Conservation (phyloP, 306 rosid genomes). For the Abrus precatorius region DNA sequence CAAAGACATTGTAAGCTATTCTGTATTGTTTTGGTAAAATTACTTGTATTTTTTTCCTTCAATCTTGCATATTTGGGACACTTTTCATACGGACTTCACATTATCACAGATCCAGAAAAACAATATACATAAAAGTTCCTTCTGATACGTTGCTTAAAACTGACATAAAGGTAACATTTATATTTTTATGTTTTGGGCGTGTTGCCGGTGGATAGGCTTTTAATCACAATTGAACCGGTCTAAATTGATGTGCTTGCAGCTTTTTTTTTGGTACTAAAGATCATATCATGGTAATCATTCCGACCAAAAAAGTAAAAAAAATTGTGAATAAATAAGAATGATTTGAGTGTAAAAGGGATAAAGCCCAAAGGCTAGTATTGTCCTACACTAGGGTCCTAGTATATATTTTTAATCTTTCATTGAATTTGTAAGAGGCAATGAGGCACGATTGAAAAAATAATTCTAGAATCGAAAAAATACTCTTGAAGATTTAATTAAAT, state of each 20-base stretch:
- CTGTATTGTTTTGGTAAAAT: slow-evolving; percentile 49
- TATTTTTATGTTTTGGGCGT: background rate
- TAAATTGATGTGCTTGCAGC: background rate
- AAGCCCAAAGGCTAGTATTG: background rate
- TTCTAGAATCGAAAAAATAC: too few relatives aligned
- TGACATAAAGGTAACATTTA: background rate
- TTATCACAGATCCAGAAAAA: background rate
- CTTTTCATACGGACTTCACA: background rate
- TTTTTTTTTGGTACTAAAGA: background rate
- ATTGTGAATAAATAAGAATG: background rate
- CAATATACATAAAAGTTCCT: background rate
- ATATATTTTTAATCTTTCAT: background rate
- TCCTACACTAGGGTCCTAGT: background rate
- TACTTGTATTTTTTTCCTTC: slow-evolving; percentile 18
- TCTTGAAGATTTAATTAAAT: too few relatives aligned
- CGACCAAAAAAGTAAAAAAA: background rate
- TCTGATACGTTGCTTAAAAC: slow-evolving; percentile 5
- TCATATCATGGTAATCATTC: background rate
- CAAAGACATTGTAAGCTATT: slow-evolving; percentile 38
- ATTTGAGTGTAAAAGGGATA: background rate
- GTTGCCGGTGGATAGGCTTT: background rate
- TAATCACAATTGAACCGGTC: background rate
- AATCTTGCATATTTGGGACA: slow-evolving; percentile 11
- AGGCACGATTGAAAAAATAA: too few relatives aligned
- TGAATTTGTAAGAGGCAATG: too few relatives aligned